Evolutionary conservation across 2,329 filamentous ascomycete genomes (phyloP).

Genomic region (Xylariaceae sp.): DNA sequence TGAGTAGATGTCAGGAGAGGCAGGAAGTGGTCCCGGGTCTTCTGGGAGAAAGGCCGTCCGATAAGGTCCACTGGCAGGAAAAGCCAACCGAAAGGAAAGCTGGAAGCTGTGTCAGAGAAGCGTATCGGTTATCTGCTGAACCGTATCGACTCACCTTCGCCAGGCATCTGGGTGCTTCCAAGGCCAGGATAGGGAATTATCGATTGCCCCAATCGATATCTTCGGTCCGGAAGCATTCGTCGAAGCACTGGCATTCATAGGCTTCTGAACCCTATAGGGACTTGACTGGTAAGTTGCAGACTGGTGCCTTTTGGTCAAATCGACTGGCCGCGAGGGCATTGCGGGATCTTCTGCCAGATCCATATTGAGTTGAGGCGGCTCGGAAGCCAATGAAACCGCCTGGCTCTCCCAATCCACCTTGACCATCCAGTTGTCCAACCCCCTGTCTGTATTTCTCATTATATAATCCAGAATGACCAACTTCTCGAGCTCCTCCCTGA

Average conservation of each 20-base stretch:
- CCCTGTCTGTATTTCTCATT: slow-evolving; percentile 96
- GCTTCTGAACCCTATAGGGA: slow-evolving; percentile 71
- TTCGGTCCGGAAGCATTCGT: slow-evolving; percentile 43
- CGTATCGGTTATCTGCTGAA: too few relatives aligned
- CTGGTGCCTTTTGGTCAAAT: slow-evolving; percentile 36
- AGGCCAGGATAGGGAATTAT: slow-evolving; percentile 96
- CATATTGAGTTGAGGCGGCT: slow-evolving; percentile 63
- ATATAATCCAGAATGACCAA: slow-evolving; percentile 97
- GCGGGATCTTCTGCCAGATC: slow-evolving; percentile 41
- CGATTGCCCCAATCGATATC: slow-evolving; percentile 83
- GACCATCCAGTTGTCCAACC: slow-evolving; percentile 99
- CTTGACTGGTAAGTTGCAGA: slow-evolving; percentile 39
- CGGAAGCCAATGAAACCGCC: slow-evolving; percentile 76
- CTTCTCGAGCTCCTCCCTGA: slow-evolving; percentile 92
- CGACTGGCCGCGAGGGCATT: slow-evolving; percentile 54
- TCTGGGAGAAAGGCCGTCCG: slow-evolving; percentile 90
- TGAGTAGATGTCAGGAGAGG: slow-evolving; percentile 86
- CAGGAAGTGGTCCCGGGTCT: slow-evolving; percentile 90
- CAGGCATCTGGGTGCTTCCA: slow-evolving; percentile 97
- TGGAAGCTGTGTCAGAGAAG: too few relatives aligned
- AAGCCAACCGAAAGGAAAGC: slow-evolving; percentile 97
- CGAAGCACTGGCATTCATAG: slow-evolving; percentile 67
- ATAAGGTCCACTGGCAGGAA: slow-evolving; percentile 96
- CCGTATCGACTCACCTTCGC: slow-evolving; percentile 49
- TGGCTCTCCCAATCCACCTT: slow-evolving; percentile 82